phyloP scores from a whole-genome alignment of 1,139 yeast genomes.

The Yamadazyma songkhlaensis region DNA sequence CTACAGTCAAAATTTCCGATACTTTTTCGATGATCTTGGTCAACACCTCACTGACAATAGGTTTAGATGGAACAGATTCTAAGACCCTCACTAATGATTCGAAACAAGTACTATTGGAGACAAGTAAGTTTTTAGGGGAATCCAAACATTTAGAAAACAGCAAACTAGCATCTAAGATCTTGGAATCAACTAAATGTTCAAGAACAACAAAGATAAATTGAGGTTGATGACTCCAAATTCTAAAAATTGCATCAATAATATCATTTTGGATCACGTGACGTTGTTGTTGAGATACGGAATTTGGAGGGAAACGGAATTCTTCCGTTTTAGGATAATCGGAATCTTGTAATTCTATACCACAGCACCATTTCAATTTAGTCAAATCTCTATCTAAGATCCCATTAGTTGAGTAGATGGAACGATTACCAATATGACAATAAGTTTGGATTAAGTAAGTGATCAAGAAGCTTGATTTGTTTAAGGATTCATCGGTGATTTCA shows the following conservation, averaged over 20 bases:
- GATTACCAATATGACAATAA: slow-evolving; percentile 78
- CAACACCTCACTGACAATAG: slow-evolving; percentile 13
- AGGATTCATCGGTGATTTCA: slow-evolving; percentile 22
- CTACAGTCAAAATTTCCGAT: background rate
- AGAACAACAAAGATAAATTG: slow-evolving; percentile 74
- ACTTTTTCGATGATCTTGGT: slow-evolving; percentile 16
- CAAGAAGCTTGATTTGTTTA: slow-evolving; percentile 43
- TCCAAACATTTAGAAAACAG: slow-evolving; percentile 45
- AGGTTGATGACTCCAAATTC: slow-evolving; percentile 81
- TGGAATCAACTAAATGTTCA: slow-evolving; percentile 57
- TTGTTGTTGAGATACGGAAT: slow-evolving; percentile 40
- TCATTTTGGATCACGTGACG: slow-evolving; percentile 30
- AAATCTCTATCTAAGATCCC: slow-evolving; percentile 61
- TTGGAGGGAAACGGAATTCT: slow-evolving; percentile 32
- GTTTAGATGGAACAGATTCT: background rate
- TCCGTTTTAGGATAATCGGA: slow-evolving; percentile 24
- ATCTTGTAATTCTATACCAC: slow-evolving; percentile 31
- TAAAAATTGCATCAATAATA: slow-evolving; percentile 64
- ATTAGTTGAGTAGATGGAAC: slow-evolving; percentile 86
- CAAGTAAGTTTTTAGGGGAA: slow-evolving; percentile 29
- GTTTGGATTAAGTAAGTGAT: slow-evolving; percentile 67
- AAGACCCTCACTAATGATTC: slow-evolving; percentile 39
- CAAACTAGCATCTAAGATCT: slow-evolving; percentile 40
- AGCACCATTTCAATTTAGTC: slow-evolving; percentile 45
- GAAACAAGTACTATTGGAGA: slow-evolving; percentile 46